A percentile compares a stretch with the other conserved stretches of the same genome.
phyloP scores from a whole-genome alignment of 768 basidiomycete species.

The Sporobolomyces pararoseus region DNA sequence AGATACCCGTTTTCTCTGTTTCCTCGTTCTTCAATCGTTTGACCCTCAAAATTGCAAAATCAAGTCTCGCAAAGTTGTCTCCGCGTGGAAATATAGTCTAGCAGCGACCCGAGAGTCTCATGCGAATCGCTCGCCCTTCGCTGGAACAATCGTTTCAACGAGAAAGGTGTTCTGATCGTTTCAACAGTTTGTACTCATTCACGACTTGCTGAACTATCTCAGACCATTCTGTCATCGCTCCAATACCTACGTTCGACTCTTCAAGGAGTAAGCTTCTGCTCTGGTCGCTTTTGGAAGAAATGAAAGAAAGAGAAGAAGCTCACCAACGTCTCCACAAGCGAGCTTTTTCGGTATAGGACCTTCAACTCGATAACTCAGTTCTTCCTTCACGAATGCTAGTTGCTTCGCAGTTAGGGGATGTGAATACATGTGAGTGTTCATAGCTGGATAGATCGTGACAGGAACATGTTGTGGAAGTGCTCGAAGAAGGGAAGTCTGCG shows the following conservation, averaged over 20 bases:
- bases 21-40: not conserved
- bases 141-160: not conserved
- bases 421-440: conserved; percentile 98
- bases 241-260: conserved; percentile 76
- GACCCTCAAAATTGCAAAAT: not conserved
- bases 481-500: conserved; percentile 63
- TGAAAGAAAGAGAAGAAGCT: conserved; percentile 43
- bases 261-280: not conserved
- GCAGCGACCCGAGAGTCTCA: too few relatives aligned
- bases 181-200: conserved; percentile 37
- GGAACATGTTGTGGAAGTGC: conserved; percentile 74
- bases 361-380: conserved; percentile 71
- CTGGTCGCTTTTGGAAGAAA: not conserved
- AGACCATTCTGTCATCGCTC: conserved; percentile 95
- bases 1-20: not conserved
- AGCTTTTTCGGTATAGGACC: conserved; percentile 84
- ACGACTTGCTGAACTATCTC: conserved; percentile 60
- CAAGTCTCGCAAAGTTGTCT: too few relatives aligned
- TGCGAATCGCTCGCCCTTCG: not conserved
- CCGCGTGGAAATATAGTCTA: too few relatives aligned
- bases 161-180: not conserved
- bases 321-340: conserved; percentile 89
- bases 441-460: conserved; percentile 89
- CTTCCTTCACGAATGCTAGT: conserved; percentile 66
- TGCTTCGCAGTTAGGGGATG: conserved; percentile 88